phyloP scores from a whole-genome alignment of 768 basidiomycete genomes.

The Boletus barrowsii region DNA sequence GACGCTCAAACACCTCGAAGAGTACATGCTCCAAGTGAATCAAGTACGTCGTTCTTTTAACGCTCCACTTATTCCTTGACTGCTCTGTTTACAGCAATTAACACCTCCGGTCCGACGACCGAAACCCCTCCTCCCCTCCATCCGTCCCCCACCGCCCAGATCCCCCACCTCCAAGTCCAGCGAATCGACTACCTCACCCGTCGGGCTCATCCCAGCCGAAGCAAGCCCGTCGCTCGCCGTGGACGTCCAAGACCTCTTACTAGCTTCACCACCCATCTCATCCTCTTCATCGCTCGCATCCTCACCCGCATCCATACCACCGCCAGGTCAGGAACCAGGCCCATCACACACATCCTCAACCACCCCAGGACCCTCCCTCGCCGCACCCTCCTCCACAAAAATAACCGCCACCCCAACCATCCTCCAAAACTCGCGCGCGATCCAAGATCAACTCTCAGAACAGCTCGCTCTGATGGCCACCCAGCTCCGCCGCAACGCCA shows the following conservation, averaged over 20 bases:
- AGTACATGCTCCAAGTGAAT: conserved; percentile 48
- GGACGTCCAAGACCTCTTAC: conserved; percentile 35
- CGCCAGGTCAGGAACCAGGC: conserved; percentile 6
- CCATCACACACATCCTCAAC: conserved; percentile 4
- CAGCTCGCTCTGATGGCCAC: conserved; percentile 84
- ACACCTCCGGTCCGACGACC: conserved; percentile 40
- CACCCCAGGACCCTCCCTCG: conserved; percentile 25
- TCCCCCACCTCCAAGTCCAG: neutral
- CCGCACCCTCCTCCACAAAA: conserved; percentile 33
- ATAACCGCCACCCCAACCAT: conserved; percentile 37
- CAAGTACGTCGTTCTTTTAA: conserved; percentile 37
- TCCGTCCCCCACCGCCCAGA: conserved; percentile 42
- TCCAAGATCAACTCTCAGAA: conserved; percentile 71
- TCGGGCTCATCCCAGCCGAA: conserved; percentile 25
- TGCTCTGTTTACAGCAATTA: conserved; percentile 34
- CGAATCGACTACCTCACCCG: conserved; percentile 4
- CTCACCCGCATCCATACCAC: neutral
- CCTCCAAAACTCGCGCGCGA: conserved; percentile 53
- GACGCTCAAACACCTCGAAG: conserved; percentile 56
- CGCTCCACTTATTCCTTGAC: neutral
- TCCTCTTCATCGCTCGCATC: neutral
- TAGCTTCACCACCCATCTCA: conserved; percentile 32
- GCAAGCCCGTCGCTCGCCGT: conserved; percentile 8
- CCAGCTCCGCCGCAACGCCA: conserved; percentile 80
- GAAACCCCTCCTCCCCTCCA: conserved; percentile 48